Percentiles rank a stretch among this genome's conserved stretches.
phyloP scores from a whole-genome alignment of 1,284 basidiomycete genomes.

The Leccinum solheimii region DNA sequence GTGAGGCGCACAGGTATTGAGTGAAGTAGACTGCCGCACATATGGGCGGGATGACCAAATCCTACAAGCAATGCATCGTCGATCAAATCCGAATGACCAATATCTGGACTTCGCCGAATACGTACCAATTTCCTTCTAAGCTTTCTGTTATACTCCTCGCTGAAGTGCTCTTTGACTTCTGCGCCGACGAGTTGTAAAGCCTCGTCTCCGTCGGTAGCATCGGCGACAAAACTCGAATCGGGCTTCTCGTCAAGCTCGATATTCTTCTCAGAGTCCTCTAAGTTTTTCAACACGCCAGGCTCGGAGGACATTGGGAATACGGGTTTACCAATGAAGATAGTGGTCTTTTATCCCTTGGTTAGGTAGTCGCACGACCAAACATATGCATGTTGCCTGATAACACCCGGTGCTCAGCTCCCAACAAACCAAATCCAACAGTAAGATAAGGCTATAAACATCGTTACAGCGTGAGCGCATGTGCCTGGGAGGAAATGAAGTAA shows the following conservation, averaged over 20 bases:
- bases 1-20: slow-evolving; percentile 51
- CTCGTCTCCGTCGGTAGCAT: slow-evolving; percentile 51
- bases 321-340: slow-evolving; percentile 1
- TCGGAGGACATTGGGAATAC: slow-evolving; percentile 22
- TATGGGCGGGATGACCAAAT: slow-evolving; percentile 57
- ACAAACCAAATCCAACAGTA: slow-evolving; percentile 1
- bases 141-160: slow-evolving; percentile 58
- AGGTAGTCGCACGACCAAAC: background rate
- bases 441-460: slow-evolving; percentile 23
- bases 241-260: slow-evolving; percentile 17
- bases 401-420: background rate
- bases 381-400: background rate
- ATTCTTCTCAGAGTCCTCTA: slow-evolving; percentile 14
- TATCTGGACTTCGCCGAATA: slow-evolving; percentile 1
- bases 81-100: background rate
- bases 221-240: slow-evolving; percentile 22
- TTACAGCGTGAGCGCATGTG: slow-evolving; percentile 9
- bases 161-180: slow-evolving; percentile 52
- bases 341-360: slow-evolving; percentile 16
- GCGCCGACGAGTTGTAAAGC: slow-evolving; percentile 58
- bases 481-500: background rate
- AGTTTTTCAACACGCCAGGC: slow-evolving; percentile 8
- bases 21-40: slow-evolving; percentile 69
- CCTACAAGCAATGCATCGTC: slow-evolving; percentile 36
- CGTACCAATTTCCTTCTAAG: slow-evolving; percentile 59